These are phyloP conservation scores for Phytophthora palmivora DNA, from an alignment of 352 stramenopile genomes.

Conservation along the genomic window DNA sequence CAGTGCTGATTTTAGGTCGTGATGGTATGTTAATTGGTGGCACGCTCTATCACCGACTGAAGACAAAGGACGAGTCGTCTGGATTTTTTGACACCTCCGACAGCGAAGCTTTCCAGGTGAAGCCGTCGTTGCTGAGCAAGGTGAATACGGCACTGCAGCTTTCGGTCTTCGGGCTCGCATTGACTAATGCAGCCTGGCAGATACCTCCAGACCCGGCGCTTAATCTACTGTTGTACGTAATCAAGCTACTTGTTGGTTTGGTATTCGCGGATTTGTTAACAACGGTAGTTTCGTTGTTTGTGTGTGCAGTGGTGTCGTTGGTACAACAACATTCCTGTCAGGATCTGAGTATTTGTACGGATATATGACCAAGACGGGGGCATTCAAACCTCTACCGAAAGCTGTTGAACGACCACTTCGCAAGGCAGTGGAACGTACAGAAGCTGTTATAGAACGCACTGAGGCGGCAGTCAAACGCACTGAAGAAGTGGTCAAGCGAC, in stretches of 20 bases:
- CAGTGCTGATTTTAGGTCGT: constrained; percentile 74
- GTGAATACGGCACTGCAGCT: constrained; percentile 86
- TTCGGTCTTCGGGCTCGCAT: constrained; percentile 69
- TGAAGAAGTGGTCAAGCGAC: constrained; percentile 29
- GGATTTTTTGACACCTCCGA: constrained; percentile 86
- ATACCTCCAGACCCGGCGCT: constrained; percentile 65
- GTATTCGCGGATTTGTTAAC: background rate
- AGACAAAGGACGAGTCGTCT: constrained; percentile 70
- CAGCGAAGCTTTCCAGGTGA: constrained; percentile 72
- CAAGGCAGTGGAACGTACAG: constrained; percentile 41
- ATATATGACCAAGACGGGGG: constrained; percentile 76
- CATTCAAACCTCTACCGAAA: constrained; percentile 66
- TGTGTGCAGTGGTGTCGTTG: constrained; percentile 58
- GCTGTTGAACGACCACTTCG: constrained; percentile 28
- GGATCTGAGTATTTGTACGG: constrained; percentile 80
- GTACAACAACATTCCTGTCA: constrained; percentile 79
- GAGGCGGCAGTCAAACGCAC: constrained; percentile 41
- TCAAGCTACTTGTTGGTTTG: too few species aligned
- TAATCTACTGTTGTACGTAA: constrained; percentile 70
- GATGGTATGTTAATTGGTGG: constrained; percentile 78
- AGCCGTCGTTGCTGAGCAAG: constrained; percentile 78
- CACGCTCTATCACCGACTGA: constrained; percentile 79
- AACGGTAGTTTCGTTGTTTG: background rate
- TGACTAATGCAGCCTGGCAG: constrained; percentile 80
- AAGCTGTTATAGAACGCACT: constrained; percentile 35